These are phyloP conservation scores for Moricandia moricandioides DNA, from an alignment of 345 rosid species.

Conservation along the genomic window DNA sequence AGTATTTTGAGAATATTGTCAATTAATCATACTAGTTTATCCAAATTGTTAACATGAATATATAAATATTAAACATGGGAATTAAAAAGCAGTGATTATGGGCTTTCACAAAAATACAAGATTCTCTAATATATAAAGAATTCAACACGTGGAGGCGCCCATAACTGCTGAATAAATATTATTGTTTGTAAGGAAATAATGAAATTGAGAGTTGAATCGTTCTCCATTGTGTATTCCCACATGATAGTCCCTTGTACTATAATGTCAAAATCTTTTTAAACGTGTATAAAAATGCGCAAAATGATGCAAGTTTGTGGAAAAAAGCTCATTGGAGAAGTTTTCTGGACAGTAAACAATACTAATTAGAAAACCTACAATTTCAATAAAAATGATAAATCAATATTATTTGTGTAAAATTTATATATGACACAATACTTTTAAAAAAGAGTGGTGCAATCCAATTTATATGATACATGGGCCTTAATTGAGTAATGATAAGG, in stretches of 20 bases:
- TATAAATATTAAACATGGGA: background rate
- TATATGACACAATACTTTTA: too few relatives aligned
- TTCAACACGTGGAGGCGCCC: constrained; percentile 32
- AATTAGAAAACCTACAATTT: too few relatives aligned
- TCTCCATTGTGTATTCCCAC: constrained; percentile 20
- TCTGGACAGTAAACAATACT: too few relatives aligned
- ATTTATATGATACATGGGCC: too few relatives aligned
- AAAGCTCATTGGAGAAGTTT: too few relatives aligned
- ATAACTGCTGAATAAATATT: constrained; percentile 27
- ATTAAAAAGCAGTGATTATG: constrained; percentile 17
- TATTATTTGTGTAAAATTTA: too few relatives aligned
- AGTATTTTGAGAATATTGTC: background rate
- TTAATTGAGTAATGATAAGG: too few relatives aligned
- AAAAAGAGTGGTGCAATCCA: too few relatives aligned
- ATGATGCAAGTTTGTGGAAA: background rate
- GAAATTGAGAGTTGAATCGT: constrained; percentile 18
- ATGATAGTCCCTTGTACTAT: constrained; percentile 9
- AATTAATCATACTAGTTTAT: background rate
- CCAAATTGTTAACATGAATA: background rate
- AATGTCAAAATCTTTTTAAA: background rate
- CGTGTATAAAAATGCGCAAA: background rate
- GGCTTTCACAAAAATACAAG: too few relatives aligned
- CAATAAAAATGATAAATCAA: too few relatives aligned
- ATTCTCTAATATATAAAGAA: constrained; percentile 27
- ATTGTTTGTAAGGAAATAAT: background rate